Evolutionary conservation across 768 basidiomycete species (phyloP).

Genomic region (Rubroboletus pulcherrimus): DNA sequence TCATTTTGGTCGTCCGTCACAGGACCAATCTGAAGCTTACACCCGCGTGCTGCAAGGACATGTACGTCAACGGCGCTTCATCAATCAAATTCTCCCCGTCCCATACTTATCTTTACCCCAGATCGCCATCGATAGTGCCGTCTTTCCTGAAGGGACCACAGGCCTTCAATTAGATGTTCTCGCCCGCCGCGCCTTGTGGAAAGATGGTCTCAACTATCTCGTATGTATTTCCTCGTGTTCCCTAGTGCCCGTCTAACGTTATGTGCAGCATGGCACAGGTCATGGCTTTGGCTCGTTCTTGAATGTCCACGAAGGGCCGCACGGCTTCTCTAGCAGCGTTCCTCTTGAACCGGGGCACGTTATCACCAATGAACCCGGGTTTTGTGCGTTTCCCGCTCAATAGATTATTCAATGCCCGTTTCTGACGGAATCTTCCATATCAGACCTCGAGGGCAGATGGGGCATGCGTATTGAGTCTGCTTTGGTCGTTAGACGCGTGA

Average conservation of each 20-base stretch:
- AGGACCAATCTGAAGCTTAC: slow-evolving; percentile 86
- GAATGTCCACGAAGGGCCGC: slow-evolving; percentile 81
- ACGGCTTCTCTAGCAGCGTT: slow-evolving; percentile 67
- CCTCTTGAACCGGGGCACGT: slow-evolving; percentile 83
- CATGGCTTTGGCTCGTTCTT: slow-evolving; percentile 89
- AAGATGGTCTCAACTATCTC: slow-evolving; percentile 77
- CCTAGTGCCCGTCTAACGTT: slow-evolving; percentile 14
- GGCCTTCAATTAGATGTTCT: slow-evolving; percentile 83
- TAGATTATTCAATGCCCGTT: slow-evolving; percentile 12
- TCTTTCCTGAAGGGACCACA: slow-evolving; percentile 89
- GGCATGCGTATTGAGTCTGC: slow-evolving; percentile 94
- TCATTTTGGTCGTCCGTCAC: slow-evolving; percentile 83
- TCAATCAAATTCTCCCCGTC: slow-evolving; percentile 11
- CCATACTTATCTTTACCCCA: slow-evolving; percentile 32
- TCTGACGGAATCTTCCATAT: slow-evolving; percentile 14
- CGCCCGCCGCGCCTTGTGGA: slow-evolving; percentile 85
- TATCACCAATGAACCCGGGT: slow-evolving; percentile 93
- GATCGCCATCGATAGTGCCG: slow-evolving; percentile 87
- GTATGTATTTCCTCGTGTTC: slow-evolving; percentile 38
- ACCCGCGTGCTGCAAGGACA: slow-evolving; percentile 96
- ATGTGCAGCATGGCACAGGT: slow-evolving; percentile 77
- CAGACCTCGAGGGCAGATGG: slow-evolving; percentile 75
- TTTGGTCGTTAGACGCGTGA: slow-evolving; percentile 64
- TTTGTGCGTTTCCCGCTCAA: slow-evolving; percentile 51
- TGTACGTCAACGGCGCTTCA: slow-evolving; percentile 47